Percentiles rank a stretch among this genome's conserved stretches.
These are phyloP conservation scores for Colletotrichum neosansevieriae DNA, from an alignment of 2,329 filamentous ascomycete genomes.

Conservation along the genomic window DNA sequence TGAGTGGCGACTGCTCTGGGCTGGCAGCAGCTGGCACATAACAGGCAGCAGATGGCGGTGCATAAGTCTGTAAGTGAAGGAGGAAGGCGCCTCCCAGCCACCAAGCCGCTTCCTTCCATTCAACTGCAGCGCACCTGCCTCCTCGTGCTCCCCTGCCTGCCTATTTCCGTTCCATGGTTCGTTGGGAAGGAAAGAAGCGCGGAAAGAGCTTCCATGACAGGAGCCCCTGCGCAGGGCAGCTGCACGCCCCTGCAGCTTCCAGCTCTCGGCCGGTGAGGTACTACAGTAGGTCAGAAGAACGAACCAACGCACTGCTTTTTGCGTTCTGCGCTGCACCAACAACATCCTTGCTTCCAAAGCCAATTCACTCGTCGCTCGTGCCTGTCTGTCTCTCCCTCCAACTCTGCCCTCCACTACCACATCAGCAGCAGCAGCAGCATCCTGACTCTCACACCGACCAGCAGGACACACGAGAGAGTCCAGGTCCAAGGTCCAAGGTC, in stretches of 20 bases:
- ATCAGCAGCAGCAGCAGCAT: too few species aligned
- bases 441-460: background rate
- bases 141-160: background rate
- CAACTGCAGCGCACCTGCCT: background rate
- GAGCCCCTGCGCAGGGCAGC: background rate
- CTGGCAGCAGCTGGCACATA: background rate
- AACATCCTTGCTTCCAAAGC: too few species aligned
- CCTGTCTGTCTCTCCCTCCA: too few species aligned
- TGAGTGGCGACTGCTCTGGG: background rate
- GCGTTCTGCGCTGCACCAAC: too few species aligned
- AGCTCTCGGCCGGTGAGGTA: too few species aligned
- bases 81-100: background rate
- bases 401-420: too few species aligned
- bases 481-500: background rate
- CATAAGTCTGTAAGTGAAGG: background rate
- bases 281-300: too few species aligned
- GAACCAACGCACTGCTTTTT: too few species aligned
- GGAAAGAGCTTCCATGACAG: conserved; percentile 5
- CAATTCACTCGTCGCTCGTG: too few species aligned
- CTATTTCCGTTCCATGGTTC: too few species aligned
- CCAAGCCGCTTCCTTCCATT: background rate
- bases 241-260: background rate
- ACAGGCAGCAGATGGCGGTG: too few species aligned
- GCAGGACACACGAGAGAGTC: background rate
- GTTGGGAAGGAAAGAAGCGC: too few species aligned